Evolutionary conservation across 306 rosid genomes (phyloP).

Genomic region (Casuarina equisetifolia): DNA sequence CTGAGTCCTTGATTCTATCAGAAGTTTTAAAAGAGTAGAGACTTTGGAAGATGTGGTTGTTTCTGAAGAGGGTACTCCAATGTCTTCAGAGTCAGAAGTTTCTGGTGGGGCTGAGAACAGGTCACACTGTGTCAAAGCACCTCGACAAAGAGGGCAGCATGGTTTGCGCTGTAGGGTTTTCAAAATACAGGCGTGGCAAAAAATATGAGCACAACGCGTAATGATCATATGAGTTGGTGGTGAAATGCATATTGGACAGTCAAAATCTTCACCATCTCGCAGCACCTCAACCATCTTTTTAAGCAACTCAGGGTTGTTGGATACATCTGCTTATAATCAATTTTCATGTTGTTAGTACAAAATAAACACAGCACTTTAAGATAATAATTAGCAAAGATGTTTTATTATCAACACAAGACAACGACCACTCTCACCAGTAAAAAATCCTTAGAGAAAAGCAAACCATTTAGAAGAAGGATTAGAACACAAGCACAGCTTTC

Average conservation of each 20-base stretch:
- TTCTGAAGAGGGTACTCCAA: slow-evolving; percentile 22
- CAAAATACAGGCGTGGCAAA: slow-evolving; percentile 68
- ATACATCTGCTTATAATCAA: slow-evolving; percentile 52
- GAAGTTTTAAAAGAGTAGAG: slow-evolving; percentile 61
- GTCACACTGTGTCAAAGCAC: slow-evolving; percentile 48
- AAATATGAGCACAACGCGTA: slow-evolving; percentile 75
- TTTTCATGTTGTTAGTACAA: slow-evolving; percentile 4
- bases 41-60: slow-evolving; percentile 52
- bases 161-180: slow-evolving; percentile 47
- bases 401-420: not conserved
- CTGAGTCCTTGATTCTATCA: slow-evolving; percentile 48
- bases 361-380: not conserved
- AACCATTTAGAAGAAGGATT: not conserved
- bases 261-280: slow-evolving; percentile 82
- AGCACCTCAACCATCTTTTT: slow-evolving; percentile 58
- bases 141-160: slow-evolving; percentile 82
- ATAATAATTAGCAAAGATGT: not conserved
- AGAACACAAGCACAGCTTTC: not conserved
- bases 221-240: slow-evolving; percentile 59
- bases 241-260: slow-evolving; percentile 79
- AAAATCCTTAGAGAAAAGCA: not conserved
- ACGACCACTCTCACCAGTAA: not conserved
- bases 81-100: slow-evolving; percentile 33
- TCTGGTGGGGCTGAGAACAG: slow-evolving; percentile 69
- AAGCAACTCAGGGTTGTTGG: slow-evolving; percentile 72